Conservation (phyloP, 805 yeast genomes). For the Cyberlindnera euphorbiae region DNA sequence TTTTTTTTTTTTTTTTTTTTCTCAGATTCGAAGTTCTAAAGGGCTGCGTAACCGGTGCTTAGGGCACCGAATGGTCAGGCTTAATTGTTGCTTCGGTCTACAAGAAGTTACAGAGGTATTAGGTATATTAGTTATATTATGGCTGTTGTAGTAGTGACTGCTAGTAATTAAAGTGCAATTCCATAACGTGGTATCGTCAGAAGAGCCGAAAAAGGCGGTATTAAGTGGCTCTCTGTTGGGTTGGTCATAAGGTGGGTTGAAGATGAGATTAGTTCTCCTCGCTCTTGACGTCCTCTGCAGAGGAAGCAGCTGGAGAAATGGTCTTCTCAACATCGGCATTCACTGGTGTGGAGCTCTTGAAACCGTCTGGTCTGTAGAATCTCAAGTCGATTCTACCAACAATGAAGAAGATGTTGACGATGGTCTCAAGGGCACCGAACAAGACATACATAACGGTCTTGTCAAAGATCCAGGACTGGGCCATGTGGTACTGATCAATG, state of each 20-base stretch:
- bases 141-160: too few species aligned
- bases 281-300: slow-evolving; percentile 3
- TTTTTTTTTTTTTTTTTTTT: too few species aligned
- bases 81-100: too few species aligned
- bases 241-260: not conserved
- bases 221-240: not conserved
- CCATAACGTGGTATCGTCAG: too few species aligned
- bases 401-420: slow-evolving; percentile 52
- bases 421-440: slow-evolving; percentile 64
- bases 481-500: slow-evolving; percentile 26
- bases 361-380: slow-evolving; percentile 71
- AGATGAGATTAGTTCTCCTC: not conserved
- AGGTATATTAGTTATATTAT: too few species aligned
- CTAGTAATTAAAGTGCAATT: too few species aligned
- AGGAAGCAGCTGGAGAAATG: not conserved
- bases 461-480: slow-evolving; percentile 41
- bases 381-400: slow-evolving; percentile 69
- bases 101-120: too few species aligned
- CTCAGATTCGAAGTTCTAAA: too few species aligned
- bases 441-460: slow-evolving; percentile 62
- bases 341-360: slow-evolving; percentile 9
- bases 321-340: too few species aligned
- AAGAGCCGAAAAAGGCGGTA: too few species aligned
- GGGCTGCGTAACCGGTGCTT: too few species aligned
- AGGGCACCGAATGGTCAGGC: too few species aligned